Base-by-base conservation (phyloP, 2,329 filamentous ascomycete genomes). In the Fusarium falciforme region DNA sequence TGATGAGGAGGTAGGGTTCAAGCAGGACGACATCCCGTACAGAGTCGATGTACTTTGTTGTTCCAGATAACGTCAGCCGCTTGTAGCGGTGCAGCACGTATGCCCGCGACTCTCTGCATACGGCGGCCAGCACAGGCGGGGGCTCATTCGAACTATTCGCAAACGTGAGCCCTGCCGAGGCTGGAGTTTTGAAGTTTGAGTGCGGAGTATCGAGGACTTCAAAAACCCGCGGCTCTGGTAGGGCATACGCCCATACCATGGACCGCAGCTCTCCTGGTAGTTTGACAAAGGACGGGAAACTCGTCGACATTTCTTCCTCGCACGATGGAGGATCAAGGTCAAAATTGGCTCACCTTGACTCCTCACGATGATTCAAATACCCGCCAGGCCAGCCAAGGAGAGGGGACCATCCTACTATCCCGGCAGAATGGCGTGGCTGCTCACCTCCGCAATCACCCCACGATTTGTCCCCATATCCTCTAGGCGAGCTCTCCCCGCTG, bases 181-280 rank as follows among this genome's bases (percentile, higher is more conserved):
- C 61, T 22, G 67, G 68, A n/a, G 71, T 73, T 64, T 68, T 70
- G 63, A 68, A 59, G 27, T 72, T 77, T 47, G 71, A 67, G 38
- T 66, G 58, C 47, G 74, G 73, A 38, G 69, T 66, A 42, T 76
- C 73, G 38, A 76, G 61, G 14, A 78, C 65, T 42, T 78, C 74
- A 33, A 75, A 75, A 44, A 75, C 68, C 63, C 66, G 69, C 33
- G 71, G 64, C 33, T 71, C 74, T n/a, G 66, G 71, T 29, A 77
- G 65, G 40, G 72, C 67, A 49, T 68, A 64, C 52, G 38, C 58
- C 72, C 74, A 73, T 20, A 72, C 60, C 64, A 75, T 77, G n/a
- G 64, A 68, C 42, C 73, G 66, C 49, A 76, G 61, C 73, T 76
- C 71, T 36, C 66, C 65, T 16, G 71, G 76, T 10, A 73, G 42